phyloP scores from a whole-genome alignment of 345 rosid genomes.

The Passiflora organensis region DNA sequence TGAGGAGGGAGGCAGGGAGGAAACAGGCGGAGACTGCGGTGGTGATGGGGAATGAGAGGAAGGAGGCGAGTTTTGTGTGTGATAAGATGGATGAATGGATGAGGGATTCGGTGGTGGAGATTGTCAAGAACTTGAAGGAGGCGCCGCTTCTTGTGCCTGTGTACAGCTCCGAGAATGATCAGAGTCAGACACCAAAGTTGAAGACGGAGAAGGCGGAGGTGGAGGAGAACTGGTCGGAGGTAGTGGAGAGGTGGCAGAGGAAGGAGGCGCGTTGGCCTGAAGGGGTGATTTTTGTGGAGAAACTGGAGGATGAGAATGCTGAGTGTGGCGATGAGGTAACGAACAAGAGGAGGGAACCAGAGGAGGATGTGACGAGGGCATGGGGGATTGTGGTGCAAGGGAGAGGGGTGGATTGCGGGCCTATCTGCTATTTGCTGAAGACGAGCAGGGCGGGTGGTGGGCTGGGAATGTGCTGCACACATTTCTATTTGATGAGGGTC shows the following conservation, averaged over 20 bases:
- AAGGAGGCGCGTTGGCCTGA: conserved; percentile 54
- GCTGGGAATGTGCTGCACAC: conserved; percentile 48
- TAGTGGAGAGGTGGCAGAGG: conserved; percentile 45
- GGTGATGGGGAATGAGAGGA: no score
- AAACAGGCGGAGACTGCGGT: neutral
- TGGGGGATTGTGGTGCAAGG: conserved; percentile 90
- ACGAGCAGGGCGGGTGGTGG: conserved; percentile 50
- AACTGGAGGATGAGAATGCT: conserved; percentile 30
- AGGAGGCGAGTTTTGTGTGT: no score
- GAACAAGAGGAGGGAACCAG: neutral
- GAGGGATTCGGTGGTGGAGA: conserved; percentile 8
- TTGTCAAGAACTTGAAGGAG: conserved; percentile 1
- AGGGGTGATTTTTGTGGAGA: conserved; percentile 71
- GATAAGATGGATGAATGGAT: conserved; percentile 2
- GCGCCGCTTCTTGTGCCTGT: conserved; percentile 46
- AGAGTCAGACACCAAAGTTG: conserved; percentile 16
- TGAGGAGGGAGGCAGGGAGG: neutral
- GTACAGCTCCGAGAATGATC: conserved; percentile 27
- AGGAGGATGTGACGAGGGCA: conserved; percentile 27
- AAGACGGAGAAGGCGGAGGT: conserved; percentile 36
- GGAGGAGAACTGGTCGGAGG: conserved; percentile 41
- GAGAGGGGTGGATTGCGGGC: conserved; percentile 41
- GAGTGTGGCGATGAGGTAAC: neutral
- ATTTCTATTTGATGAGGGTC: conserved; percentile 60
- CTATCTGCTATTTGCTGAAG: conserved; percentile 64